These are phyloP conservation scores for Furcasterigmium furcatum DNA, from an alignment of 2,329 filamentous ascomycete genomes.

Conservation along the genomic window DNA sequence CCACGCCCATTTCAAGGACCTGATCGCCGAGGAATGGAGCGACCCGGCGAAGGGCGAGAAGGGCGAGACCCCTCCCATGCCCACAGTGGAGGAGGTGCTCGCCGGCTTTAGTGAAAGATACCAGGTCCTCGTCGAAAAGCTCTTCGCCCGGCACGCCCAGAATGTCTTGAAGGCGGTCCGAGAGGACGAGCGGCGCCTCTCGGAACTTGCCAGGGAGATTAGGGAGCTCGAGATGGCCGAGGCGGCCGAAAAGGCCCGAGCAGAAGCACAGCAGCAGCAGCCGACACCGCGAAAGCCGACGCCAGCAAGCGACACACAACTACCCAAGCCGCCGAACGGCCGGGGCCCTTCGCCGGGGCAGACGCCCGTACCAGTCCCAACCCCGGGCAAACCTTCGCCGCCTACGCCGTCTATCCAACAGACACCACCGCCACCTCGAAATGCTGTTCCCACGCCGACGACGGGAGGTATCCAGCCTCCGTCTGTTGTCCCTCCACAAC, in stretches of 20 bases:
- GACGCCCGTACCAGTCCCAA: not conserved
- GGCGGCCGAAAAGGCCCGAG: slow-evolving; percentile 11
- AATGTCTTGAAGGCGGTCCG: slow-evolving; percentile 67
- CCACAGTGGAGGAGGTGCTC: slow-evolving; percentile 63
- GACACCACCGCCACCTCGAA: not conserved
- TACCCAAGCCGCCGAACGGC: slow-evolving; percentile 14
- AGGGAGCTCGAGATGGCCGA: slow-evolving; percentile 57
- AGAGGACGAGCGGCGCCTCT: slow-evolving; percentile 69
- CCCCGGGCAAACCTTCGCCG: not conserved
- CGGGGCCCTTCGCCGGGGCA: slow-evolving; percentile 16
- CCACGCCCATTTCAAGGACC: slow-evolving; percentile 71
- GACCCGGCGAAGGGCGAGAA: slow-evolving; percentile 66
- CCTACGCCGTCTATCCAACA: not conserved
- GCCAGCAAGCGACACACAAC: not conserved
- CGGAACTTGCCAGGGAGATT: slow-evolving; percentile 64
- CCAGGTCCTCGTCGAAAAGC: slow-evolving; percentile 65
- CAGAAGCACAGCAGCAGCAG: slow-evolving; percentile 3
- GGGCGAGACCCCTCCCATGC: slow-evolving; percentile 60
- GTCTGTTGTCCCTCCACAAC: slow-evolving; percentile 5
- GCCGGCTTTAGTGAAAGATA: slow-evolving; percentile 62
- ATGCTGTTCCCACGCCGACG: not conserved
- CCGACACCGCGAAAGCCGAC: slow-evolving; percentile 4
- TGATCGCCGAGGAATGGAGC: slow-evolving; percentile 69
- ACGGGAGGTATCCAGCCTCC: slow-evolving; percentile 5
- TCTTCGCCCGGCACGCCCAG: slow-evolving; percentile 74